Evolutionary conservation across 2,329 filamentous ascomycete species (phyloP).

Genomic region (Phaeomoniella chlamydospora): DNA sequence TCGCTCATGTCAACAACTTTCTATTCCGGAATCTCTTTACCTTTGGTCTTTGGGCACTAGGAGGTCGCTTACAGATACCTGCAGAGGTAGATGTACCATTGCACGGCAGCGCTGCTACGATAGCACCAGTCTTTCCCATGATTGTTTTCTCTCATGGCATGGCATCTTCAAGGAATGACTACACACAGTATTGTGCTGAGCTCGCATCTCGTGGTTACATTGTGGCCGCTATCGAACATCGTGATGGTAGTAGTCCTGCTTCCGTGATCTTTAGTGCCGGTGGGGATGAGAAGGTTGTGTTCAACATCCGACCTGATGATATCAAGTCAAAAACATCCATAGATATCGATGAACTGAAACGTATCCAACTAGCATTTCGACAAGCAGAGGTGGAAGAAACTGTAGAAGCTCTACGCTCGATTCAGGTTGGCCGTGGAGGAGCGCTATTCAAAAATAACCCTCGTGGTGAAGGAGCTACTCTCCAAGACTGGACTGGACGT

Average conservation of each 20-base stretch:
- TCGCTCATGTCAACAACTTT: constrained; percentile 12
- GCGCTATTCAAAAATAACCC: constrained; percentile 21
- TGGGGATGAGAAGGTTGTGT: neutral
- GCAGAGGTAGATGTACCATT: constrained; percentile 12
- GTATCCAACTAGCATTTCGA: constrained; percentile 12
- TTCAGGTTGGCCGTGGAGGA: constrained; percentile 8
- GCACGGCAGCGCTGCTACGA: constrained; percentile 1
- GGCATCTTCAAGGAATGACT: constrained; percentile 11
- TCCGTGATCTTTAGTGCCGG: constrained; percentile 8
- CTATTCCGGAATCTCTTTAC: constrained; percentile 10
- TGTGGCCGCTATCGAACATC: constrained; percentile 11
- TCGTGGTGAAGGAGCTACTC: constrained; percentile 30
- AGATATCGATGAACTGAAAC: constrained; percentile 8
- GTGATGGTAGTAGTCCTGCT: constrained; percentile 11
- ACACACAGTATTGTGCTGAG: constrained; percentile 11
- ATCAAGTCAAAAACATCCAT: constrained; percentile 3
- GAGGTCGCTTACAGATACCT: constrained; percentile 10
- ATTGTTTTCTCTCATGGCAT: constrained; percentile 13
- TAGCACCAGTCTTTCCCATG: constrained; percentile 15
- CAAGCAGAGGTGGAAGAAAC: constrained; percentile 13
- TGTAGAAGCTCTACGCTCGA: constrained; percentile 7
- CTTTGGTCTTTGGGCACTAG: constrained; percentile 8
- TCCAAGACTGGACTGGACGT: constrained; percentile 36
- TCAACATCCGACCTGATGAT: neutral
- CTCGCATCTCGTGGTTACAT: constrained; percentile 10